Conservation (phyloP, 2,329 filamentous ascomycete genomes). For the Celoporthe dispersa region DNA sequence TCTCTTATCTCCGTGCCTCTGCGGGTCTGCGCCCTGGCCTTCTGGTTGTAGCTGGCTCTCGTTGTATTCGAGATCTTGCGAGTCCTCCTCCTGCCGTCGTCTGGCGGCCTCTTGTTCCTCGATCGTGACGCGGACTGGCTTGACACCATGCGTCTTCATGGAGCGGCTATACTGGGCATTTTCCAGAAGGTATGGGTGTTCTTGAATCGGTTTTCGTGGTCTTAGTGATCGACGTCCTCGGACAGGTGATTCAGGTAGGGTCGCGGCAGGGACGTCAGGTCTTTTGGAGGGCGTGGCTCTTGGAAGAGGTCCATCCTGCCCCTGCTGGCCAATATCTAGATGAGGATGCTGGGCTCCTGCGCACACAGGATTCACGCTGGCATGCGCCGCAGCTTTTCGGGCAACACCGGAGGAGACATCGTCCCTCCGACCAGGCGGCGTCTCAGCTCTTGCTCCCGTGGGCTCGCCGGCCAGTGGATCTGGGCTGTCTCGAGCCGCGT, state of each 20-base stretch:
- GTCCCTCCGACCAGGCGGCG: constrained; percentile 20
- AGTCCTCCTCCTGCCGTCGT: constrained; percentile 40
- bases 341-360: too few species aligned
- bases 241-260: constrained; percentile 14
- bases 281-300: background rate
- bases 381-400: constrained; percentile 29
- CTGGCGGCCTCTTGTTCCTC: constrained; percentile 36
- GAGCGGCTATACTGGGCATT: constrained; percentile 57
- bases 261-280: constrained; percentile 9
- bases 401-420: constrained; percentile 39
- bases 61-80: constrained; percentile 56
- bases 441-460: background rate
- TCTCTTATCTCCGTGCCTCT: constrained; percentile 42
- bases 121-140: constrained; percentile 51
- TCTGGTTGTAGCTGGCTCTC: constrained; percentile 51
- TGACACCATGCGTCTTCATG: constrained; percentile 59
- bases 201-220: constrained; percentile 63
- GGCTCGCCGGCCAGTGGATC: constrained; percentile 17
- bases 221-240: constrained; percentile 51
- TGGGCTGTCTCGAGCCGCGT: background rate
- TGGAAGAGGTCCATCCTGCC: background rate
- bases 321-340: background rate
- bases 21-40: constrained; percentile 27
- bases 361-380: constrained; percentile 8
- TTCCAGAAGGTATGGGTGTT: constrained; percentile 63